A percentile compares a stretch with the other conserved stretches of the same genome.
Conservation (phyloP, 345 rosid species). For the Eucalyptus pauciflora region DNA sequence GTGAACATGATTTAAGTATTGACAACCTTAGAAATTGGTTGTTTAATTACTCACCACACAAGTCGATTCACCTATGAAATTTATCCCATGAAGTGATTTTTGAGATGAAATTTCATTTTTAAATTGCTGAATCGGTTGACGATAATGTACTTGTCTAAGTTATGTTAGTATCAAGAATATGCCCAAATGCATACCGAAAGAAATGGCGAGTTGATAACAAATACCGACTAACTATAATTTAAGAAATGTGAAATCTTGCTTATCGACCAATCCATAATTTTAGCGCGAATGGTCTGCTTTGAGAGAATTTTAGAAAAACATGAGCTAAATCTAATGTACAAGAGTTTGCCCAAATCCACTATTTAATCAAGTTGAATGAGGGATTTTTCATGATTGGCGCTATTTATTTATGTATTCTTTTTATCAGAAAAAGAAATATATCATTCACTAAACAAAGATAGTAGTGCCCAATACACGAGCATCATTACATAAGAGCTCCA, state of each 20-base stretch:
- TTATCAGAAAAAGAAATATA: too few species aligned
- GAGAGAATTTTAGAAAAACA: neutral
- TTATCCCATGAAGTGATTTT: neutral
- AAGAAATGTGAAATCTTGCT: neutral
- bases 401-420: neutral
- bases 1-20: neutral
- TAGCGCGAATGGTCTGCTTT: neutral
- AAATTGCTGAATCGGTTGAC: neutral
- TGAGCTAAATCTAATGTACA: neutral
- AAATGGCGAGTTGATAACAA: neutral
- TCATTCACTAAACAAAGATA: too few species aligned
- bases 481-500: too few species aligned
- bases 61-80: neutral
- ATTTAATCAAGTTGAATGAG: neutral
- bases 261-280: neutral
- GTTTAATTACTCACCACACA: neutral
- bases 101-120: neutral
- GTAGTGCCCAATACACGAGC: rapidly evolving
- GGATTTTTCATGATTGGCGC: neutral
- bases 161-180: neutral
- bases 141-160: neutral
- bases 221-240: neutral
- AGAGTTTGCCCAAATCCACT: neutral
- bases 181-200: neutral
- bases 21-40: neutral